These are phyloP conservation scores for Phlegmacium glaucopus DNA, from an alignment of 768 basidiomycete genomes.

Conservation along the genomic window DNA sequence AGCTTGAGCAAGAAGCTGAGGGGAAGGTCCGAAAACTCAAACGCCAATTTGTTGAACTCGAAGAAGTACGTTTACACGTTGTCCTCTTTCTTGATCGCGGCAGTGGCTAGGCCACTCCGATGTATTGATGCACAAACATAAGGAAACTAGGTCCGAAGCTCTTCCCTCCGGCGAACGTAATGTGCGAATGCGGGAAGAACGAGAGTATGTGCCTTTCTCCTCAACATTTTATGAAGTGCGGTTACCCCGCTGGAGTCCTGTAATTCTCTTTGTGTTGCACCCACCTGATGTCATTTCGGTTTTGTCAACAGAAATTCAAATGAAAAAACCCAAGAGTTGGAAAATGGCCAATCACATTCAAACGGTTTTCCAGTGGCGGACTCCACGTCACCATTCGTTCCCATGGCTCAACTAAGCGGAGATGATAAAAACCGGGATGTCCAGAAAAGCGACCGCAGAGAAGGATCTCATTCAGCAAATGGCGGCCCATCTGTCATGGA, in stretches of 20 bases:
- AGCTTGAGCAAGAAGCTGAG: slow-evolving; percentile 36
- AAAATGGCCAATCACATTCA: not conserved
- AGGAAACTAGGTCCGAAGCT: slow-evolving; percentile 55
- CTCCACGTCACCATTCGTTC: slow-evolving; percentile 1
- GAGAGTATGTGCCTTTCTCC: slow-evolving; percentile 44
- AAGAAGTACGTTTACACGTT: slow-evolving; percentile 51
- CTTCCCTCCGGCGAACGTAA: slow-evolving; percentile 62
- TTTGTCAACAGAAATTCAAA: not conserved
- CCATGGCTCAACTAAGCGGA: slow-evolving; percentile 30
- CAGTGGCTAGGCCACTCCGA: slow-evolving; percentile 20
- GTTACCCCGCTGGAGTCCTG: not conserved
- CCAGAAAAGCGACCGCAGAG: too few relatives aligned
- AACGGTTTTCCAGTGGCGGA: not conserved
- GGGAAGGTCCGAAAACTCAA: slow-evolving; percentile 70
- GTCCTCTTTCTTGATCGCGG: slow-evolving; percentile 21
- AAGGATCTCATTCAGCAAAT: too few relatives aligned
- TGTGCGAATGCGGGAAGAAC: slow-evolving; percentile 56
- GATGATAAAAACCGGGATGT: too few relatives aligned
- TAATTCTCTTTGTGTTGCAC: not conserved
- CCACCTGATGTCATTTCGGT: not conserved
- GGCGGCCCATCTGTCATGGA: too few relatives aligned
- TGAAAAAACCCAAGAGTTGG: not conserved
- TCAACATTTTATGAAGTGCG: slow-evolving; percentile 6
- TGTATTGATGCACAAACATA: slow-evolving; percentile 49
- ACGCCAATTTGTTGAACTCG: slow-evolving; percentile 61